phyloP scores from a whole-genome alignment of 75 land plant species.

The Pseudotsuga menziesii region DNA sequence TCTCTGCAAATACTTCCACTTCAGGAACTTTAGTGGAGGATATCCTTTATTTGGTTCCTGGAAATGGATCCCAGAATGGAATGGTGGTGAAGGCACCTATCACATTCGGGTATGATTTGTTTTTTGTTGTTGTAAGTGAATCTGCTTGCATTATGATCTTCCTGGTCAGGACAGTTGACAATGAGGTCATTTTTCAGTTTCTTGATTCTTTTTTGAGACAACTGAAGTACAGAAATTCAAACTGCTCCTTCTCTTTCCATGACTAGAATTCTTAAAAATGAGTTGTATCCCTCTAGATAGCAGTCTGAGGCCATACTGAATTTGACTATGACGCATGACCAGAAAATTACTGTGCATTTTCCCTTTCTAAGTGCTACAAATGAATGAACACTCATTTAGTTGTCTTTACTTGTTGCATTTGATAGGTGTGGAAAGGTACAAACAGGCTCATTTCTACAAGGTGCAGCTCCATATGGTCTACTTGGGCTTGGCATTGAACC shows the following conservation, averaged over 20 bases:
- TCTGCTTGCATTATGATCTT: not conserved
- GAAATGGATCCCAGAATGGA: constrained; percentile 17
- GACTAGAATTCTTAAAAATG: not conserved
- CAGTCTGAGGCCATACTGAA: constrained; percentile 3
- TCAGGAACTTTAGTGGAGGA: constrained; percentile 75
- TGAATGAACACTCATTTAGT: not conserved
- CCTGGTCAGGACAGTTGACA: not conserved
- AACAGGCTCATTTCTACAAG: constrained; percentile 71
- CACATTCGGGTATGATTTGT: constrained; percentile 51
- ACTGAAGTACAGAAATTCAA: not conserved
- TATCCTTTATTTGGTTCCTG: constrained; percentile 55
- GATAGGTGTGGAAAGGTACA: constrained; percentile 85
- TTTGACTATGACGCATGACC: constrained; percentile 1
- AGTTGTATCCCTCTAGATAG: not conserved
- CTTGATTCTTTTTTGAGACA: not conserved
- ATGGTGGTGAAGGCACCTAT: constrained; percentile 32
- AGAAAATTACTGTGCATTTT: not conserved
- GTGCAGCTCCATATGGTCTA: constrained; percentile 86
- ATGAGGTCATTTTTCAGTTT: not conserved
- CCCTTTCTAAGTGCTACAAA: not conserved
- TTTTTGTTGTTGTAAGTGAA: constrained; percentile 5
- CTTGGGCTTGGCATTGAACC: constrained; percentile 78
- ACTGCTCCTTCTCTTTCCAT: not conserved
- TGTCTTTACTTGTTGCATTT: not conserved
- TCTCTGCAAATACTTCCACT: constrained; percentile 55